Evolutionary conservation across 345 rosid species (phyloP), one percentile per base, ranked within the genome.

Genomic region (Mercurialis annua): DNA sequence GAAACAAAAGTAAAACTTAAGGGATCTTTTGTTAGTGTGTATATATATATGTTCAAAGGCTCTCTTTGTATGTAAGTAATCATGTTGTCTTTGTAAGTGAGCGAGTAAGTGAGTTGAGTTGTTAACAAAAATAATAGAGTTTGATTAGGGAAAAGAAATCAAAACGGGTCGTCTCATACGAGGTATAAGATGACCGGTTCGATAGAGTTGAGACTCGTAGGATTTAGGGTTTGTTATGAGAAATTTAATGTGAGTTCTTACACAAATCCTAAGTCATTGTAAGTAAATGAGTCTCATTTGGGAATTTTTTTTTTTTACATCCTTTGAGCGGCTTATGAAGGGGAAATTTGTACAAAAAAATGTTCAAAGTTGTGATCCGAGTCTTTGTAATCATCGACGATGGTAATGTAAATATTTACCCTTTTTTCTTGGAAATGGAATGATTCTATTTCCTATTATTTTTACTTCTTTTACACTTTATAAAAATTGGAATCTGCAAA

Each of bases 41-140:
- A 26, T 83, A 84, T 82, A 80, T 62, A 80, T 78, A 78, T 77
- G 77, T 68, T 42, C 52, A 33, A 73, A 62, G 78, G 81, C 71
- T 69, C 67, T 30, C 59, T 10, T 8, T 50, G 42, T 20, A 36
- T 56, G 43, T 72, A 64, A n/a, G 43, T 72, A 64, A n/a, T 44
- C 21, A 56, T 36, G 70, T 40, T 27, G 30, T 51, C 62, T 57
- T 60, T 72, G 78, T 59, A 54, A 57, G 69, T 76, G 70, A 69
- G 64, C n/a, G 9, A 40, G 65, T 23, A 62, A 55, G 75, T 66
- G 49, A 40, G 44, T n/a, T 62, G 49, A n/a, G 44, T 29, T 33
- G 58, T 54, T 55, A 52, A 69, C n/a, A 50, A 50, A 59, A 82
- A 79, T 62, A 74, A 75, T 34, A 43, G 40, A 50, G 74, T 8